These are phyloP conservation scores for Chaetomium fimeti DNA, from an alignment of 495 filamentous ascomycete species.

Conservation along the genomic window DNA sequence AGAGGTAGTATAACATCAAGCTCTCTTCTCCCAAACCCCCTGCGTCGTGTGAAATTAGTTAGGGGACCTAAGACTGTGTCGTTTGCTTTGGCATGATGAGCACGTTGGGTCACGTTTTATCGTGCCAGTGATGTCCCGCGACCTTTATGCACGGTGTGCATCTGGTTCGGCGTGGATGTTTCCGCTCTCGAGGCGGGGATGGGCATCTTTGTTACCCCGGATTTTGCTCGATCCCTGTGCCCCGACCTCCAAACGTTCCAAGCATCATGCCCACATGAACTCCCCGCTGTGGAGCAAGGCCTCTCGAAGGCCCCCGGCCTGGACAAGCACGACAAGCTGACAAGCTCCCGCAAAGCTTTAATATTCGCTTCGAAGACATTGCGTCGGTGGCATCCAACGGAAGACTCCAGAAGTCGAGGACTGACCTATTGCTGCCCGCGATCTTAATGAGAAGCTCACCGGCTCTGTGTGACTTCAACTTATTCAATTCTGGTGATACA, in stretches of 20 bases:
- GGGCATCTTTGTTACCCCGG: slow-evolving; percentile 29
- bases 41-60: background rate
- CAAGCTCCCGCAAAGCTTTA: background rate
- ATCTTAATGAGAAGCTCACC: background rate
- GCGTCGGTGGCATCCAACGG: background rate
- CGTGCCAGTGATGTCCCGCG: slow-evolving; percentile 8
- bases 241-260: too few species aligned
- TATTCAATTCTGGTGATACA: background rate
- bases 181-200: background rate
- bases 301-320: too few species aligned
- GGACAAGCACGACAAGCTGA: background rate
- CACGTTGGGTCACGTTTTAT: background rate
- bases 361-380: slow-evolving; percentile 2
- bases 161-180: slow-evolving; percentile 9
- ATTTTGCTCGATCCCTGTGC: slow-evolving; percentile 24
- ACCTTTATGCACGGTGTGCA: background rate
- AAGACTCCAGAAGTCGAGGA: background rate
- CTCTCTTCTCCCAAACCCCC: background rate
- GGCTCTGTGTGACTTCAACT: background rate
- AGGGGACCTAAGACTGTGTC: background rate
- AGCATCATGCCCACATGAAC: too few species aligned
- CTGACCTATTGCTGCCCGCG: background rate
- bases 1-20: background rate
- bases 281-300: too few species aligned
- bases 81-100: background rate